Evolutionary conservation across 208 protist species (phyloP).

Genomic region (Sergeia podlipaevii): DNA sequence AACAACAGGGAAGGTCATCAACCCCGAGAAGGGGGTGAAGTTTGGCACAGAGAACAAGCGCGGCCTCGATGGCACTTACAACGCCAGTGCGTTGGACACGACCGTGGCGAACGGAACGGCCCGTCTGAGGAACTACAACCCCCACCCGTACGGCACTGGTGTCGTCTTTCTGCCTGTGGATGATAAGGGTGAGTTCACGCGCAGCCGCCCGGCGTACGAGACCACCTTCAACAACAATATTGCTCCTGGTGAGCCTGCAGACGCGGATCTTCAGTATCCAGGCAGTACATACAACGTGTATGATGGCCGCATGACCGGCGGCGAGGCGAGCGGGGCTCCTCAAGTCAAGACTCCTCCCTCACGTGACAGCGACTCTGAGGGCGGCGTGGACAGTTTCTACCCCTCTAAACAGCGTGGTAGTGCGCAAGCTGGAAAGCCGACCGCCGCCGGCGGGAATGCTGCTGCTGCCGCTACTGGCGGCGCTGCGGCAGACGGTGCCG

Average conservation of each 20-base stretch:
- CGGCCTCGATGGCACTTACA: constrained; percentile 39
- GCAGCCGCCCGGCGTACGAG: constrained; percentile 9
- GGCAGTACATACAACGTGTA: constrained; percentile 83
- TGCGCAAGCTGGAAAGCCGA: background rate
- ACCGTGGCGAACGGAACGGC: constrained; percentile 16
- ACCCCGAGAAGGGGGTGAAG: constrained; percentile 47
- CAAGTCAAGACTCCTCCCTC: constrained; percentile 15
- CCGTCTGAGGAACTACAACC: constrained; percentile 45
- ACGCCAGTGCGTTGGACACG: constrained; percentile 17
- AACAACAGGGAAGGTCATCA: constrained; percentile 51
- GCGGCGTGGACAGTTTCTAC: background rate
- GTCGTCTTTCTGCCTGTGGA: constrained; percentile 62
- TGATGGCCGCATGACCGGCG: constrained; percentile 10
- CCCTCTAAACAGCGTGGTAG: too few relatives aligned
- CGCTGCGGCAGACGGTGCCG: constrained; percentile 8
- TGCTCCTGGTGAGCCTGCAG: constrained; percentile 24
- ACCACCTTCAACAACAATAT: constrained; percentile 65
- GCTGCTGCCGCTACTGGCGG: constrained; percentile 1
- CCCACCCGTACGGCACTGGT: constrained; percentile 72
- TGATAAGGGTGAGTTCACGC: constrained; percentile 17
- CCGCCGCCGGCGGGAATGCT: background rate
- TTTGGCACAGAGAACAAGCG: constrained; percentile 29
- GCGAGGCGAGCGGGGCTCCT: constrained; percentile 2
- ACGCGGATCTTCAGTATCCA: constrained; percentile 59
- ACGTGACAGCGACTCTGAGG: background rate